Evolutionary conservation across 176 grass and related monocot genomes (phyloP), one percentile per base, ranked within the genome.

Genomic region (Raddia guianensis): DNA sequence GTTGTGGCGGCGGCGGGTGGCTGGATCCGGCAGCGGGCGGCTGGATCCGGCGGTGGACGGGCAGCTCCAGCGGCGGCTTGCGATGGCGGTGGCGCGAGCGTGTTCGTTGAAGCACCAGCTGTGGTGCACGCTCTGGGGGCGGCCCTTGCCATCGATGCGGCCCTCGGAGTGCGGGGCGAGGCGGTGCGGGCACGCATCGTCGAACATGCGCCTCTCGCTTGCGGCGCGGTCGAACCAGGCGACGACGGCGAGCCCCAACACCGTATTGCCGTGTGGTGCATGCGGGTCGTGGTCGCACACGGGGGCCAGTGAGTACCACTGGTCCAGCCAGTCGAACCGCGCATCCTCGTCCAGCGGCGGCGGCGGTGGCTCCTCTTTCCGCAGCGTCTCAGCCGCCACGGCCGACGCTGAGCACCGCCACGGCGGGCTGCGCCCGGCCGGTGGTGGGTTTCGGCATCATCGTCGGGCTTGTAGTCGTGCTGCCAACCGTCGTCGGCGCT

Each of bases 21-120:
- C 27, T 27, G 27, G 27, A 27, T 27, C 27, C 27, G 27, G 27
- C 27, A 27, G 27, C 27, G 27, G 27, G 27, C 27, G 27, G 27
- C 27, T 27, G 27, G 27, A 27, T 27, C 27, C 27, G 27, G 27
- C 27, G 27, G 27, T 27, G 27, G 27, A 27, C 27, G 27, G 27
- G 27, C 27, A 27, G 27, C 27, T 27, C 27, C 1, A 27, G 27
- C 27, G 27, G 1, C 27, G 27, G 27, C 27, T 27, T 27, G 27
- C 27, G 27, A 27, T 27, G 27, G 27, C 27, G 27, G 27, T 27
- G 27, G 27, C 27, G 27, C 27, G 27, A 27, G 27, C 27, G 27
- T 27, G 27, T 27, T 27, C 95, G 87, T 94, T 92, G 87, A 98
- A 98, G 88, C 95, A 98, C 95, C 95, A 98, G 46, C 95, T 92